Conservation (phyloP, 2,329 filamentous ascomycete genomes). For the Diplodia intermedia region DNA sequence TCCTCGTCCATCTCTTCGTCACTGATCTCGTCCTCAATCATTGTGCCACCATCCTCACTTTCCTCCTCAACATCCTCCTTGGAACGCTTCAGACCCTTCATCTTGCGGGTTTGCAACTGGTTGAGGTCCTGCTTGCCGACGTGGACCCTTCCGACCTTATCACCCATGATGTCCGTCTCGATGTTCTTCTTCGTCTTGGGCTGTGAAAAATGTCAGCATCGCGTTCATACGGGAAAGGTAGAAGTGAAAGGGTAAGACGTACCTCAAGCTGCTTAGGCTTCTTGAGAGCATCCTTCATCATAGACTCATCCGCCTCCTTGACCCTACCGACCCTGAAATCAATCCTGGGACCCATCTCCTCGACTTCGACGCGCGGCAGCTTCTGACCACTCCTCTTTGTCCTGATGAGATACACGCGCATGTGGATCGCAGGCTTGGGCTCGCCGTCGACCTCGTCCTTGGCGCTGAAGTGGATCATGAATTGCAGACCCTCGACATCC, state of each 20-base stretch:
- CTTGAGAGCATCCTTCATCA: constrained; percentile 90
- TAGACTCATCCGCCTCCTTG: constrained; percentile 76
- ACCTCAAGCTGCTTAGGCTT: constrained; percentile 78
- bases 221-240: not conserved
- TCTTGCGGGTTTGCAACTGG: constrained; percentile 93
- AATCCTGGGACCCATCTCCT: constrained; percentile 94
- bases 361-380: constrained; percentile 87
- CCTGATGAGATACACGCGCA: constrained; percentile 84
- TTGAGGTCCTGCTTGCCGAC: constrained; percentile 86
- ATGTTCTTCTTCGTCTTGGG: constrained; percentile 92
- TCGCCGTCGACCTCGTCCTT: constrained; percentile 60
- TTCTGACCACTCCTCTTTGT: constrained; percentile 88
- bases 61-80: constrained; percentile 67
- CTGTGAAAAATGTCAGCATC: constrained; percentile 44
- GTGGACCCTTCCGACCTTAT: constrained; percentile 95
- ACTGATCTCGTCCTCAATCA: constrained; percentile 40
- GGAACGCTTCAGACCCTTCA: constrained; percentile 95
- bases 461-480: constrained; percentile 81
- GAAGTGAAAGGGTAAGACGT: not conserved
- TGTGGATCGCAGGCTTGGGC: constrained; percentile 59
- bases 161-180: constrained; percentile 85
- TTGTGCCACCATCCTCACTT: constrained; percentile 50
- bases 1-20: constrained; percentile 38
- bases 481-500: constrained; percentile 94
- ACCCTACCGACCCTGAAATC: constrained; percentile 86